Base-by-base conservation (phyloP, 2,329 filamentous ascomycete genomes). In the Elsinoe ampelina region DNA sequence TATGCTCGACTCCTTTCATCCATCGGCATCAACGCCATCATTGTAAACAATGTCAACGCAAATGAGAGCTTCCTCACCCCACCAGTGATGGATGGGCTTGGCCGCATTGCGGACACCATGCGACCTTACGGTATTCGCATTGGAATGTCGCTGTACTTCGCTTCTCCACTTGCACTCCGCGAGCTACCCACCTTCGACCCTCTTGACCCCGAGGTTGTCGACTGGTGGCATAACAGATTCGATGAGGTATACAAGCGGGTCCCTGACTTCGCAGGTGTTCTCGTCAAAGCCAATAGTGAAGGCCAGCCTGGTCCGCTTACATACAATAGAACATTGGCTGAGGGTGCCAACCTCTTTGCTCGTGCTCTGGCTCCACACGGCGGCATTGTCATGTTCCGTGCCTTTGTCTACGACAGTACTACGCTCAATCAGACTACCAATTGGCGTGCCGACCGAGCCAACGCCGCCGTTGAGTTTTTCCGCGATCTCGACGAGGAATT, bases 21-120 rank as follows among this genome's bases (percentile, higher is more conserved):
- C 0, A 77, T 87, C 32, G 72, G 82, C 12, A 70, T 88, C 61
- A 88, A 88, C 61, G 85, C 76, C 0, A 74, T 86, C 8, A 71
- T 87, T 2, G 74, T 86, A 63, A 88, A 87, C 71, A 88, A 88
- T 58, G 85, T 87, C 64, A 88, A 88, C 62, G 83, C 85, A 3
- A 82, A 87, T 62, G 73, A 78, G 1, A 74, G 73, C 0, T 70
- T 85, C 0, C 71, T 87, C 8, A 81, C 68, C 3, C 63, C 74
- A 1, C 66, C 70, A 12, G 86, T 86, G 61, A 74, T 87, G 55
- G 75, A 80, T 10, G 84, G 85, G 0, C 66, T 88, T 1, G 77
- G 73, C 2, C 72, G 80, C 38, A 79, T 88, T 38, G 84, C 85
- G 1, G 80, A 87, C 63, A 75, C 73, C 2, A 80, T 87, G 68